phyloP scores from a whole-genome alignment of 352 stramenopile species.

The Pythium sukuiense region DNA sequence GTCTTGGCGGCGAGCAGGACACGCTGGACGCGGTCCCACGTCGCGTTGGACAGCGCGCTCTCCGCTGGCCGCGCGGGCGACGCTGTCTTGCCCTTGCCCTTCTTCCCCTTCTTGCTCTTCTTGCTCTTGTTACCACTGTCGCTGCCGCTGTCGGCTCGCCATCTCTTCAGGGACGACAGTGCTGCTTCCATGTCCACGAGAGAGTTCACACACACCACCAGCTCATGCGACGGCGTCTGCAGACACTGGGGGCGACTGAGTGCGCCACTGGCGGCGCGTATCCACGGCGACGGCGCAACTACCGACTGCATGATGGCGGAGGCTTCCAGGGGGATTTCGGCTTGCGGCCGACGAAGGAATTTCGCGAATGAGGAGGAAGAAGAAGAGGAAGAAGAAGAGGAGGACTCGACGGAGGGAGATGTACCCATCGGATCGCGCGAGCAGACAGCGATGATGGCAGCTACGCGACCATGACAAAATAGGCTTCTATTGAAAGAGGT shows the following conservation, averaged over 20 bases:
- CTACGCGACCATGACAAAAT: slow-evolving; percentile 5
- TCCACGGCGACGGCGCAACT: background rate
- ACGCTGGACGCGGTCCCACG: slow-evolving; percentile 18
- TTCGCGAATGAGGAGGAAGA: slow-evolving; percentile 3
- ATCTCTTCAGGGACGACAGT: too few species aligned
- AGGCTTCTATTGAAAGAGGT: background rate
- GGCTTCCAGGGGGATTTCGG: background rate
- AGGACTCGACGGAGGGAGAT: background rate
- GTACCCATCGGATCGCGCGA: slow-evolving; percentile 7
- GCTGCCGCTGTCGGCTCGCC: slow-evolving; percentile 5
- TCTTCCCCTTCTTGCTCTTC: background rate
- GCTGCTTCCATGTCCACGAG: background rate
- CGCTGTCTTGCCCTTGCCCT: background rate
- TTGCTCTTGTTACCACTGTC: slow-evolving; percentile 3
- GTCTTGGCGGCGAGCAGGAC: slow-evolving; percentile 17
- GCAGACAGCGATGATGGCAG: background rate
- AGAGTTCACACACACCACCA: background rate
- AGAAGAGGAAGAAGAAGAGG: background rate
- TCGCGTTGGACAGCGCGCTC: slow-evolving; percentile 13
- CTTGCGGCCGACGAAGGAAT: background rate
- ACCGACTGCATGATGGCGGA: slow-evolving; percentile 10
- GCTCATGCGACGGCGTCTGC: background rate
- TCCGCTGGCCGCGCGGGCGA: background rate
- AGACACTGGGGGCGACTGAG: background rate
- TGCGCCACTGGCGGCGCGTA: background rate